phyloP scores from a whole-genome alignment of 192 early-diverging fungal species.

The Backusella psychrophila region DNA sequence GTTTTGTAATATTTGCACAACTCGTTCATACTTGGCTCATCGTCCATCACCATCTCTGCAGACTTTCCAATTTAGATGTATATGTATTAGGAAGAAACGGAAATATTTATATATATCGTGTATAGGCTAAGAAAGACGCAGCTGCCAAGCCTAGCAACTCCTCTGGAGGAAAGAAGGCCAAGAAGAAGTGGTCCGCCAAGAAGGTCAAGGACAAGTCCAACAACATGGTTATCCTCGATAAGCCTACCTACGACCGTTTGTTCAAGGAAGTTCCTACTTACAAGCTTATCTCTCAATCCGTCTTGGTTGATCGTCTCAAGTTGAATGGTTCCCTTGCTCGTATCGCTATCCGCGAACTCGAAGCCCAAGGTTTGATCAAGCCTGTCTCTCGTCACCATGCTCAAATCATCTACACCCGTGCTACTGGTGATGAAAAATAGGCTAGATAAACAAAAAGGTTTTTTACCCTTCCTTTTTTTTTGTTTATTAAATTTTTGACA shows the following conservation, averaged over 20 bases:
- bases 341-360: conserved; percentile 90
- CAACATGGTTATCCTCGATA: conserved; percentile 98
- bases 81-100: not conserved
- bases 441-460: not conserved
- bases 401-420: conserved; percentile 80
- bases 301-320: conserved; percentile 97
- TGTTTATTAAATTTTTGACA: not conserved
- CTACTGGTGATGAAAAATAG: conserved; percentile 39
- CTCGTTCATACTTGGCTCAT: not conserved
- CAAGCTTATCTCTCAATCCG: conserved; percentile 98
- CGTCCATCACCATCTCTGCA: not conserved
- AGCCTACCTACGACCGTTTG: conserved; percentile 96
- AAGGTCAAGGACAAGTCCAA: conserved; percentile 99
- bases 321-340: conserved; percentile 98
- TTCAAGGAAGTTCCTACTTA: conserved; percentile 99
- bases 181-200: conserved; percentile 98
- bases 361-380: conserved; percentile 88
- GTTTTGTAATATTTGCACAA: not conserved
- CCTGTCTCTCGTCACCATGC: conserved; percentile 87
- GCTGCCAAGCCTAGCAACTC: conserved; percentile 56
- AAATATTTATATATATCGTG: not conserved
- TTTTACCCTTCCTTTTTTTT: not conserved
- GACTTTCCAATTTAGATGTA: not conserved
- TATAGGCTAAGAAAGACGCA: conserved; percentile 59
- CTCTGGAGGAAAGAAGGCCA: conserved; percentile 62